Base-by-base conservation (phyloP, 192 early-diverging fungal species). In the Entomortierella parvispora region DNA sequence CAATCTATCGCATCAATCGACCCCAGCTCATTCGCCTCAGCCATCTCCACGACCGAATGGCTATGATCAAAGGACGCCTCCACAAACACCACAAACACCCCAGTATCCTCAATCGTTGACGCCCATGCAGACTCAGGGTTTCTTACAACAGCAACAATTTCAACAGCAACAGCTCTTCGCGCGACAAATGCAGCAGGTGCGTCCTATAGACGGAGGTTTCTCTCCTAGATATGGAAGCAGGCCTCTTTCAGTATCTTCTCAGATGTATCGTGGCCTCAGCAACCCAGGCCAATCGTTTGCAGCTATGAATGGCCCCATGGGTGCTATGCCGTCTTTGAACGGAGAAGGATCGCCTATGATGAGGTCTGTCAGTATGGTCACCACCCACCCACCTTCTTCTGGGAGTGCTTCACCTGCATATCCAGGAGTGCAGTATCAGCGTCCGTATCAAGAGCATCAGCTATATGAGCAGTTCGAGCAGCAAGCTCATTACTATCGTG, bases 391-490 rank as follows among this genome's bases (percentile, higher is more conserved):
- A 9, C 17, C 11, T 22, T 40, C 61, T 10, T 46, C 46, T n/a
- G 50, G 26, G 15, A 26, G 14, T n/a, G 4, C 56, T 12, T 40
- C 37, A 3, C 70, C 48, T 11, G 43, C 58, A 15, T 40, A 42
- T 25, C 52, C 52, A 7, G 43, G 55, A 51, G 58, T 52, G 25
- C 74, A 42, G n/a, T 47, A 57, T 31, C 56, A 51, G 17, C 47
- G 64, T 33, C 65, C 63, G 48, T 60, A 62, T 10, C 62, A 48
- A 18, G 54, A 53, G 12, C 48, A 68, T 33, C 54, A 58, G 29
- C 42, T 61, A 14, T 77, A 77, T 42, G 48, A 65, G 8, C 62
- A 54, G 25, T 65, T 43, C n/a, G 65, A 68, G 42, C 74, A 77
- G 14, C 74, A 64, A 37, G 34, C 64, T 4, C 61, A 54, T 14